Base-by-base conservation (phyloP, 2,329 filamentous ascomycete species). In the Myriosclerotinia scirpicola region DNA sequence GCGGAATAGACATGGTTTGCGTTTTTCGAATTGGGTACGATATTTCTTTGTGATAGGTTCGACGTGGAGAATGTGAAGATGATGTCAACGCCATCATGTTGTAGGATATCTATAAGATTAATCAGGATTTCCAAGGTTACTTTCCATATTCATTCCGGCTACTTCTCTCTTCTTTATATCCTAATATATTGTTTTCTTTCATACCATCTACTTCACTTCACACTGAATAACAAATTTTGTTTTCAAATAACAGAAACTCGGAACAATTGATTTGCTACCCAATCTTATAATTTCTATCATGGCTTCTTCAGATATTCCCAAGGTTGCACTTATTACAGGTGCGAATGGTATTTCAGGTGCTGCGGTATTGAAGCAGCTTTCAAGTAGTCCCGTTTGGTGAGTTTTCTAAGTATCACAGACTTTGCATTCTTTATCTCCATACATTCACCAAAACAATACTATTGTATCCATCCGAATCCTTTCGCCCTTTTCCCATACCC, bases 241-340 rank as follows among this genome's bases (percentile, higher is more conserved):
- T 52, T 52, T 11, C 22, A 26, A 52, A 26, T 26, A 26, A 22
- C 48, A 52, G 14, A 52, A 14, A 15, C 48, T 52, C 12, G 9
- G 26, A 26, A 14, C n/a, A 52, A 14, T 22, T 50, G 46, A 50
- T 26, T 40, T 40, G 38, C 20, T 54, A 42, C 8, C 1, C 2
- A 42, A 44, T n/a, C 12, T 12, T 14, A 42, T 9, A 17, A 50
- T 17, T 17, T 17, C 6, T 17, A 44, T 46, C 26, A 46, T 64
- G 52, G n/a, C 46, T 42, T 54, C 38, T 8, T 2, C 7, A 7
- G 44, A 59, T 40, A 59, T 17, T 5, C 63, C 54, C 2, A 65
- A 59, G 11, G 44, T 65, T 17, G 54, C 63, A 34, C 63, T 65
- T 14, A 22, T 65, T 15, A 59, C 63, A 11, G 63, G 63, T 11